These are phyloP conservation scores for Asterophora parasitica DNA, from an alignment of 768 basidiomycete genomes.

Conservation along the genomic window DNA sequence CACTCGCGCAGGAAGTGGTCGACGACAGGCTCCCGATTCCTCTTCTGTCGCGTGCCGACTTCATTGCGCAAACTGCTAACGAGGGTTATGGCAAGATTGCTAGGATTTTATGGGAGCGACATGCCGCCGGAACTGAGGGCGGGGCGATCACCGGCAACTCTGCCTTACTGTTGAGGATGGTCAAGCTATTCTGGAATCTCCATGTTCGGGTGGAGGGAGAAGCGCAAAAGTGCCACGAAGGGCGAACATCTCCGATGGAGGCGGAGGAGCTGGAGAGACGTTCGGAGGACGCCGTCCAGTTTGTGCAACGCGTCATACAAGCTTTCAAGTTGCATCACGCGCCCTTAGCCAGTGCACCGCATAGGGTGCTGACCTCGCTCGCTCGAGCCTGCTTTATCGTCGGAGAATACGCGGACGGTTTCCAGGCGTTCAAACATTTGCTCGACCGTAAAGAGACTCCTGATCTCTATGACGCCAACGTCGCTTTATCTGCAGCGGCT, in stretches of 20 bases:
- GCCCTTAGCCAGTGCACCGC: conserved; percentile 43
- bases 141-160: conserved; percentile 40
- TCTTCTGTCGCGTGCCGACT: conserved; percentile 37
- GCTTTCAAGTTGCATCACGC: conserved; percentile 39
- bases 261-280: conserved; percentile 10
- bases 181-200: conserved; percentile 38
- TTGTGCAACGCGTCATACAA: conserved; percentile 41
- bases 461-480: conserved; percentile 62
- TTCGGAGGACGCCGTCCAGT: conserved; percentile 26
- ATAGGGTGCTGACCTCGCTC: conserved; percentile 51
- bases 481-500: conserved; percentile 53
- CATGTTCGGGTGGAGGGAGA: conserved; percentile 17
- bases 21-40: conserved; percentile 37
- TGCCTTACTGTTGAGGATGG: conserved; percentile 43
- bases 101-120: conserved; percentile 54
- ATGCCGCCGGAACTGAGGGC: conserved; percentile 37
- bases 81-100: conserved; percentile 45
- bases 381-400: conserved; percentile 60
- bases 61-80: conserved; percentile 43
- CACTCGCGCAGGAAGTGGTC: conserved; percentile 45
- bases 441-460: conserved; percentile 47
- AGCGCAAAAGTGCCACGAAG: neutral
- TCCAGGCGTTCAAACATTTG: conserved; percentile 42
- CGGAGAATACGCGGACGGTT: conserved; percentile 42
- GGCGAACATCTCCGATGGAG: conserved; percentile 1